Evolutionary conservation across 805 yeast species (phyloP).

Genomic region (Komagataella pastoris): DNA sequence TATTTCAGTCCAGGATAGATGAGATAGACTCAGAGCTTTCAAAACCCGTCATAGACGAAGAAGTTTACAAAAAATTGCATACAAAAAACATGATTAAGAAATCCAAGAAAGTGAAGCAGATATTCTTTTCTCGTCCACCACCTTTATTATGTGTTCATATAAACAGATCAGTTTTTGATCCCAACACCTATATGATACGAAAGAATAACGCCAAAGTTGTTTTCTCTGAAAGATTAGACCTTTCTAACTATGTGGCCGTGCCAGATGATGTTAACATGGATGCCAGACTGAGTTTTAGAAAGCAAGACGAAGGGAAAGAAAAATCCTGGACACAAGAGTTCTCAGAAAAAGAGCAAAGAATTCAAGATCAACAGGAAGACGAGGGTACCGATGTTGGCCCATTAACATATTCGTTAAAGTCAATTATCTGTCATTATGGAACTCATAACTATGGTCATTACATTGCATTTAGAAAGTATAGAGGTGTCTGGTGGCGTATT

Average conservation of each 20-base stretch:
- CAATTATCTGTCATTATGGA: conserved; percentile 88
- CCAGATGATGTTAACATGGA: conserved; percentile 63
- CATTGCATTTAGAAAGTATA: conserved; percentile 67
- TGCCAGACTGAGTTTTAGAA: conserved; percentile 65
- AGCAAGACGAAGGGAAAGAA: conserved; percentile 28
- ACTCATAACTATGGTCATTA: conserved; percentile 97
- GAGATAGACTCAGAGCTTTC: conserved; percentile 39
- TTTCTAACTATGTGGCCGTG: conserved; percentile 57
- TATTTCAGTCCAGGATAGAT: conserved; percentile 30
- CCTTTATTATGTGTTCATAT: conserved; percentile 75
- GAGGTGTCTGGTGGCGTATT: conserved; percentile 92
- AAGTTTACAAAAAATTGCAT: conserved; percentile 58
- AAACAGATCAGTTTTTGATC: conserved; percentile 88
- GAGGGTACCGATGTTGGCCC: conserved; percentile 18
- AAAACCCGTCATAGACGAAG: conserved; percentile 67
- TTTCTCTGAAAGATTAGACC: conserved; percentile 58
- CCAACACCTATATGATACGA: conserved; percentile 66
- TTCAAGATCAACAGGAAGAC: neutral
- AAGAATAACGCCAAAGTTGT: conserved; percentile 77
- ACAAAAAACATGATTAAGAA: conserved; percentile 64
- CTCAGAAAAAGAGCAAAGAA: conserved; percentile 1
- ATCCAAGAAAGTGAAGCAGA: conserved; percentile 75
- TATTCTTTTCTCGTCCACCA: conserved; percentile 69
- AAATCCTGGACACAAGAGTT: conserved; percentile 4
- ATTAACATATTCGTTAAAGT: conserved; percentile 57